phyloP scores from a whole-genome alignment of 23 red algal species.

The Chondrus crispus region DNA sequence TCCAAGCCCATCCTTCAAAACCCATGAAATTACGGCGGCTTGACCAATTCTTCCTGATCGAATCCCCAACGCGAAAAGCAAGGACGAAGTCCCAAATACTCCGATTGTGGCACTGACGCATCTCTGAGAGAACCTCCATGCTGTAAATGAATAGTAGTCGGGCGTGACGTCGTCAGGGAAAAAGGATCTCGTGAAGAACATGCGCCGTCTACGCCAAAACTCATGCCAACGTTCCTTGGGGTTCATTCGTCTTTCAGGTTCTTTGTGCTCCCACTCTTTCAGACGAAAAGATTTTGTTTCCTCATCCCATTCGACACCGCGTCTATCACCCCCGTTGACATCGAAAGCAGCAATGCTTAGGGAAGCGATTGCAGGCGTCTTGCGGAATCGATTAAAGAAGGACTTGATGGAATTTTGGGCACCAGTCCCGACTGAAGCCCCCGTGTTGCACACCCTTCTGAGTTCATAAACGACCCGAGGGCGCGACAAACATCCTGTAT shows the following conservation, averaged over 20 bases:
- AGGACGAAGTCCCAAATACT: slow-evolving; percentile 91
- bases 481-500: background rate
- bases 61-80: slow-evolving; percentile 95
- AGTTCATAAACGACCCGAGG: background rate
- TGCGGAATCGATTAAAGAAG: background rate
- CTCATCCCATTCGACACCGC: slow-evolving; percentile 75
- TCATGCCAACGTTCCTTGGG: slow-evolving; percentile 27
- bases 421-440: too few species aligned
- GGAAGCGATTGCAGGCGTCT: slow-evolving; percentile 13
- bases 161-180: slow-evolving; percentile 94
- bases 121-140: slow-evolving; percentile 89
- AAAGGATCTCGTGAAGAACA: slow-evolving; percentile 55
- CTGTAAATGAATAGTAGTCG: slow-evolving; percentile 93
- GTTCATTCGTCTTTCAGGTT: slow-evolving; percentile 49
- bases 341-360: slow-evolving; percentile 68
- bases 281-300: slow-evolving; percentile 40
- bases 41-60: slow-evolving; percentile 87
- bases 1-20: slow-evolving; percentile 95
- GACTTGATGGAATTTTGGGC: background rate
- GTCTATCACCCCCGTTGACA: slow-evolving; percentile 59
- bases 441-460: too few species aligned
- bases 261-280: slow-evolving; percentile 57
- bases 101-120: slow-evolving; percentile 88
- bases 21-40: slow-evolving; percentile 94
- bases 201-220: slow-evolving; percentile 37